A percentile compares a stretch with the other conserved stretches of the same genome.
Conservation (phyloP, 2,329 filamentous ascomycete genomes). For the Ceratocystis harringtonii region DNA sequence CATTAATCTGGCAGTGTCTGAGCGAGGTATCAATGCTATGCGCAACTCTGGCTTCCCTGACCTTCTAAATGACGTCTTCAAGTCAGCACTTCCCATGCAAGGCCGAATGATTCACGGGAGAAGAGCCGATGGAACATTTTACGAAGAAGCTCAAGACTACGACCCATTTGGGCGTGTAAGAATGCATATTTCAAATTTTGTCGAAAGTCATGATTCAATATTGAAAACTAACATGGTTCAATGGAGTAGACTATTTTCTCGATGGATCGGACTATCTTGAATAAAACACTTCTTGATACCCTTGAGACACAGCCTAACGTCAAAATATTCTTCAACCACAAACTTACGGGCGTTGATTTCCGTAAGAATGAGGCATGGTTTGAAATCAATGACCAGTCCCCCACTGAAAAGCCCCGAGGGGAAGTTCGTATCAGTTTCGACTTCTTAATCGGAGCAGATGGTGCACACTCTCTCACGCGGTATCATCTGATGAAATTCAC, state of each 20-base stretch:
- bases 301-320: constrained; percentile 78
- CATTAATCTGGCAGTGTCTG: constrained; percentile 93
- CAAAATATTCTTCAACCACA: constrained; percentile 82
- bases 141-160: constrained; percentile 72
- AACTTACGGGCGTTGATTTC: constrained; percentile 82
- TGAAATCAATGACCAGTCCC: constrained; percentile 33
- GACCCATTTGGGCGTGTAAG: constrained; percentile 73
- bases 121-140: constrained; percentile 48
- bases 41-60: constrained; percentile 49
- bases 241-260: constrained; percentile 71
- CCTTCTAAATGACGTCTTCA: constrained; percentile 59
- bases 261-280: constrained; percentile 70
- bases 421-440: constrained; percentile 83
- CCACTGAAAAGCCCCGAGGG: constrained; percentile 28
- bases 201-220: too few relatives aligned
- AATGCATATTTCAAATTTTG: constrained; percentile 12
- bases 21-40: constrained; percentile 84
- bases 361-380: constrained; percentile 71
- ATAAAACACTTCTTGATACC: constrained; percentile 68
- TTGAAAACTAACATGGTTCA: neutral
- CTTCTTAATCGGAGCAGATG: constrained; percentile 85
- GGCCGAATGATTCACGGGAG: constrained; percentile 90
- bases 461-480: constrained; percentile 79
- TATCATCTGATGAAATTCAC: constrained; percentile 94
- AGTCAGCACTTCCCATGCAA: constrained; percentile 76